phyloP scores from a whole-genome alignment of 2,329 filamentous ascomycete genomes.

The Neopestalotiopsis sp. region DNA sequence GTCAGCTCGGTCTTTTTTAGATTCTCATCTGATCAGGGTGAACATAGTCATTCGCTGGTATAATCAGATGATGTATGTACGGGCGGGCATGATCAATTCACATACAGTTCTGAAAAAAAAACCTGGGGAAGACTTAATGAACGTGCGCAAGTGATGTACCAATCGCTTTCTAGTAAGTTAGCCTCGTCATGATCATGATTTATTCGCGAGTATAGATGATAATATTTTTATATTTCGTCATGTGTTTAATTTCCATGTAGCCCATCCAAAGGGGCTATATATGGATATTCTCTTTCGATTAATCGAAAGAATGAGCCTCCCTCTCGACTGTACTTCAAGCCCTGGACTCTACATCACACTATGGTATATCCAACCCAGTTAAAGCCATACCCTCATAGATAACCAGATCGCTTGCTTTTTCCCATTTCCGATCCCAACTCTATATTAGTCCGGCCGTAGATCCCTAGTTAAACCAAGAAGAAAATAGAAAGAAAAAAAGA shows the following conservation, averaged over 20 bases:
- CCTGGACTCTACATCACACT: constrained; percentile 8
- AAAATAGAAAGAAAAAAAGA: not conserved
- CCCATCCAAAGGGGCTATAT: not conserved
- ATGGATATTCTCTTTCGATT: not conserved
- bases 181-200: not conserved
- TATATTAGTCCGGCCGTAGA: not conserved
- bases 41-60: constrained; percentile 26
- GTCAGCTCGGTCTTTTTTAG: not conserved
- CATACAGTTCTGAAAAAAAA: constrained; percentile 15
- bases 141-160: not conserved
- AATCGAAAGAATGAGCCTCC: not conserved
- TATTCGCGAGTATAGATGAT: not conserved
- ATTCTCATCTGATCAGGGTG: not conserved
- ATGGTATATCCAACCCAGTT: constrained; percentile 9
- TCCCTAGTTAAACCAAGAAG: not conserved
- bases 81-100: not conserved
- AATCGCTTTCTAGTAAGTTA: not conserved
- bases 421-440: not conserved
- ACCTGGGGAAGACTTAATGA: constrained; percentile 14
- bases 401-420: constrained; percentile 9
- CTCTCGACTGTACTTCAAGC: not conserved
- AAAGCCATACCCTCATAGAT: not conserved
- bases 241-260: not conserved
- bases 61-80: not conserved
- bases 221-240: constrained; percentile 11